Evolutionary conservation across 2,329 filamentous ascomycete genomes (phyloP).

Genomic region (Talaromyces verruculosus): DNA sequence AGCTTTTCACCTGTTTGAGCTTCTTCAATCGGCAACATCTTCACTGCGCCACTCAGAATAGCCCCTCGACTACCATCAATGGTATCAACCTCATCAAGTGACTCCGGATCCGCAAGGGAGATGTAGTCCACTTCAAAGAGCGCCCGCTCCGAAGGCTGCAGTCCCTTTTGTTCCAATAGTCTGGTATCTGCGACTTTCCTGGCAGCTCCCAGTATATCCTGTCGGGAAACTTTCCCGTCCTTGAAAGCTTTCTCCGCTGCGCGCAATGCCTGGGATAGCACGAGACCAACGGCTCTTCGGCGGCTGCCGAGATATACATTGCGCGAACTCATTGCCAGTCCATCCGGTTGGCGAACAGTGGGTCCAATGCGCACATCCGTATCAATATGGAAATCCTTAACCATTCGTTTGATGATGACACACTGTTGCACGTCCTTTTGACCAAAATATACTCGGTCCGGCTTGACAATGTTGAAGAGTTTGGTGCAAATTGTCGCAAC

Average conservation of each 20-base stretch:
- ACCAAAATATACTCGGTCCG: constrained; percentile 84
- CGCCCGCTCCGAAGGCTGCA: constrained; percentile 62
- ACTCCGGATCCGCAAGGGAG: constrained; percentile 81
- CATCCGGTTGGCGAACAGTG: constrained; percentile 75
- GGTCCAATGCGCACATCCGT: constrained; percentile 70
- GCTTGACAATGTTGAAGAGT: constrained; percentile 77
- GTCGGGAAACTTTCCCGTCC: constrained; percentile 55
- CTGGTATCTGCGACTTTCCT: constrained; percentile 58
- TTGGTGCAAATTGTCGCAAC: constrained; percentile 97
- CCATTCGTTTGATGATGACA: constrained; percentile 81
- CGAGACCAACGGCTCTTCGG: constrained; percentile 68
- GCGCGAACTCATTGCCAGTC: constrained; percentile 84
- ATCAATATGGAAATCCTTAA: constrained; percentile 80
- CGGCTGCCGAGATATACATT: constrained; percentile 88
- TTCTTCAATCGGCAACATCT: constrained; percentile 79
- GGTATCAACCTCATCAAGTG: constrained; percentile 71
- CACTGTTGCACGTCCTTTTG: constrained; percentile 98
- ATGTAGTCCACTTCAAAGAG: constrained; percentile 87
- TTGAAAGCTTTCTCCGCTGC: constrained; percentile 69
- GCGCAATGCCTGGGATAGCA: constrained; percentile 67
- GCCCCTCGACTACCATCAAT: constrained; percentile 72
- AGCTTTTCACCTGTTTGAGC: constrained; percentile 68
- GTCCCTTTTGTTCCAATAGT: constrained; percentile 60
- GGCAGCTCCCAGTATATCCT: constrained; percentile 71
- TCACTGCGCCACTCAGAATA: constrained; percentile 85